Evolutionary conservation across 352 stramenopile species (phyloP).

Genomic region (Globisporangium echinulatum): DNA sequence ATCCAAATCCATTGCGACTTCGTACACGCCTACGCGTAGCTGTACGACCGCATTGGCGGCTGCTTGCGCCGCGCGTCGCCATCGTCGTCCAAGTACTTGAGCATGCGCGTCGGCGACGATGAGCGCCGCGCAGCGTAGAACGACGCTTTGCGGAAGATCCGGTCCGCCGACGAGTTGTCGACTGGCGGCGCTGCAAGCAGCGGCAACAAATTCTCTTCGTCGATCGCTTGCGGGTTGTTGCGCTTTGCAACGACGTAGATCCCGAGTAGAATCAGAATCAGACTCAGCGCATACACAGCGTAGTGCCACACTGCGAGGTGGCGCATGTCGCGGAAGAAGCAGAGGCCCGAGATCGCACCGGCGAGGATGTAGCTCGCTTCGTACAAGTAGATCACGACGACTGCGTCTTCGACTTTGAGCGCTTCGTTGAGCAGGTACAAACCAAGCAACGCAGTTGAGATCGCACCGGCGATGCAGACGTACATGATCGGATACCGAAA

Average conservation of each 20-base stretch:
- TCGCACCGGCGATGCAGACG: constrained; percentile 49
- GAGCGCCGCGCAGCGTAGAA: constrained; percentile 34
- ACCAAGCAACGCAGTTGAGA: constrained; percentile 55
- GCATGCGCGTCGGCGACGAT: constrained; percentile 25
- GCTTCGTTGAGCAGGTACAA: constrained; percentile 73
- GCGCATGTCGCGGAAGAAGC: constrained; percentile 80
- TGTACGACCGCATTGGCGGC: constrained; percentile 7
- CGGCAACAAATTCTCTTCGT: constrained; percentile 54
- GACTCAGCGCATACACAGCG: constrained; percentile 64
- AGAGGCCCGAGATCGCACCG: constrained; percentile 66
- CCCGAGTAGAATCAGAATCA: constrained; percentile 60
- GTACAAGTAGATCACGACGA: constrained; percentile 83
- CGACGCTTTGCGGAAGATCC: constrained; percentile 48
- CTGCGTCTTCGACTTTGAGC: constrained; percentile 73
- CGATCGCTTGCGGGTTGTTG: constrained; percentile 27
- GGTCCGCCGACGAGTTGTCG: constrained; percentile 33
- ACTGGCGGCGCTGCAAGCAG: constrained; percentile 39
- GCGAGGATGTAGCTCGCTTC: constrained; percentile 75
- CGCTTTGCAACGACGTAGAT: constrained; percentile 70
- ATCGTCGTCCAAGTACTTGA: constrained; percentile 10
- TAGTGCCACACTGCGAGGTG: constrained; percentile 59
- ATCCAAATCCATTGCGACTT: not conserved
- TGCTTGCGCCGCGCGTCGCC: constrained; percentile 3
- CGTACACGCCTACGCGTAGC: not conserved
- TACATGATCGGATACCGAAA: constrained; percentile 65